Evolutionary conservation across 1,284 basidiomycete species (phyloP).

Genomic region (Cutaneotrichosporon mucoides): DNA sequence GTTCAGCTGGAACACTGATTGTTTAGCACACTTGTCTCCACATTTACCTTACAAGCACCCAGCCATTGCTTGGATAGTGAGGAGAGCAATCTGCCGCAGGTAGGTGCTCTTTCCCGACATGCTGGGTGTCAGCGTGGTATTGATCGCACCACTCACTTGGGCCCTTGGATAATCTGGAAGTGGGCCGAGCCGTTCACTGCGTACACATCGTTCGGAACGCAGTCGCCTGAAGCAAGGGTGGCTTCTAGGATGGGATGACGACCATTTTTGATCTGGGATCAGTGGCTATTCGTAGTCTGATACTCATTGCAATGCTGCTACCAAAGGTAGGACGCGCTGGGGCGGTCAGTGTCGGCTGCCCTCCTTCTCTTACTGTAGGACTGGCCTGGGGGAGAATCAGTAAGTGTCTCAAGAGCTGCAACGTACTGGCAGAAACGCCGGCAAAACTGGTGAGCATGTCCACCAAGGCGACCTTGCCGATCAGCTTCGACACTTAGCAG

Average conservation of each 20-base stretch:
- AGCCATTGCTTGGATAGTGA: constrained; percentile 79
- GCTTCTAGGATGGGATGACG: constrained; percentile 80
- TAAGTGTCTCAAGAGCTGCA: not conserved
- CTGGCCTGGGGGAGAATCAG: not conserved
- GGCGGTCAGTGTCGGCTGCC: not conserved
- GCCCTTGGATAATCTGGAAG: constrained; percentile 84
- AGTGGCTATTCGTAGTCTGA: not conserved
- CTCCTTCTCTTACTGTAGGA: constrained; percentile 5
- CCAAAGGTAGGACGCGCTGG: constrained; percentile 85
- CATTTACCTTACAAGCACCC: constrained; percentile 62
- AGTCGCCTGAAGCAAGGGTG: constrained; percentile 61
- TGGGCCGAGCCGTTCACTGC: constrained; percentile 63
- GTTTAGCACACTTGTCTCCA: not conserved
- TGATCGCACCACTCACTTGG: constrained; percentile 59
- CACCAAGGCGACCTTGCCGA: constrained; percentile 64
- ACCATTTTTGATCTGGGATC: constrained; percentile 63
- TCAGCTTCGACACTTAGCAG: not conserved
- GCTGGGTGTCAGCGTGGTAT: constrained; percentile 48
- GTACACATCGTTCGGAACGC: constrained; percentile 75
- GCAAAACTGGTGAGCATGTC: constrained; percentile 81
- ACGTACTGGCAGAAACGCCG: constrained; percentile 61
- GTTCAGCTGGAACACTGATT: constrained; percentile 71
- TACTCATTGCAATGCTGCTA: constrained; percentile 62
- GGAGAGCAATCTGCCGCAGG: constrained; percentile 75
- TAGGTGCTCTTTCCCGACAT: constrained; percentile 95